Conservation (phyloP, 176 grass and related monocot species). For the Elymus sibiricus region DNA sequence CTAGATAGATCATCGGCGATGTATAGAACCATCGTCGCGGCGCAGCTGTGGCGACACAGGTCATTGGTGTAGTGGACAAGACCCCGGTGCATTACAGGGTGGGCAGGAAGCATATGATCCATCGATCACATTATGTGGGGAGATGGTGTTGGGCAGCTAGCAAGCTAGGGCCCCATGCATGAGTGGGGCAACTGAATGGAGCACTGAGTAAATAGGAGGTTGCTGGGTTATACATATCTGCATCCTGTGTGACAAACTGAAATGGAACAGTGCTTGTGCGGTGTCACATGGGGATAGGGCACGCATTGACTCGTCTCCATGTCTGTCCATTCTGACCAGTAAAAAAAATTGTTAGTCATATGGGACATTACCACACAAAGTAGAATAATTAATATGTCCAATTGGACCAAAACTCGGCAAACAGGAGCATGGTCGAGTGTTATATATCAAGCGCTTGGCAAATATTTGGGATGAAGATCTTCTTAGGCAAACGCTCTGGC, state of each 20-base stretch:
- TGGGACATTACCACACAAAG: background rate
- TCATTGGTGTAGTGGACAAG: background rate
- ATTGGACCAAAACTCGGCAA: background rate
- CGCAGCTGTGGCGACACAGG: background rate
- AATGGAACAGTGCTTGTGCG: slow-evolving; percentile 13
- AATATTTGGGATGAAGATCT: no score
- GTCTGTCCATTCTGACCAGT: background rate
- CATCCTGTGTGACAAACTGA: slow-evolving; percentile 15
- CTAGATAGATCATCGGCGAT: background rate
- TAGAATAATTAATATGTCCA: background rate
- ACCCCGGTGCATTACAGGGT: background rate
- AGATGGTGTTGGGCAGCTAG: background rate
- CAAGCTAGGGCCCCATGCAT: slow-evolving; percentile 19
- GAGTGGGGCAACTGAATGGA: slow-evolving; percentile 21
- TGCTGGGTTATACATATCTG: slow-evolving; percentile 7
- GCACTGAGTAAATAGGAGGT: slow-evolving; percentile 32
- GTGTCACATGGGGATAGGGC: slow-evolving; percentile 21
- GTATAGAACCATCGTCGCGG: background rate
- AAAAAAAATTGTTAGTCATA: background rate
- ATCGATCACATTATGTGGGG: slow-evolving; percentile 26
- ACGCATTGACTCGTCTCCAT: background rate
- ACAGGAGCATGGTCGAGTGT: no score
- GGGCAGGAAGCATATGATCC: slow-evolving; percentile 23
- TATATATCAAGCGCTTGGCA: no score
- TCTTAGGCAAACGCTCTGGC: no score